Conservation (phyloP, 257 asterid genomes). For the Solanum pinnatisectum region DNA sequence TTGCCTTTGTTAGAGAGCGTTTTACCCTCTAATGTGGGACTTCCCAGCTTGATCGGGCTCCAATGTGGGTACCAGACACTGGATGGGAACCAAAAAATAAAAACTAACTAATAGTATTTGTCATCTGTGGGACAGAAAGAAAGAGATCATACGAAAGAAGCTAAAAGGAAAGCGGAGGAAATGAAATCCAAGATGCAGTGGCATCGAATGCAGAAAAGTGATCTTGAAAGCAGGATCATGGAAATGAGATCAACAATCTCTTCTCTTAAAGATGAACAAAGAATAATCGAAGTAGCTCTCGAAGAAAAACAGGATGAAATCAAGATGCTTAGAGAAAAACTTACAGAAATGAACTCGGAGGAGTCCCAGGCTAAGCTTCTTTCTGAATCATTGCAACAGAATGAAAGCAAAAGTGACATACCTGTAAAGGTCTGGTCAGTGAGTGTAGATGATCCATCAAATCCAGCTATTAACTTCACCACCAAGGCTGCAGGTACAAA, state of each 20-base stretch:
- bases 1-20: not conserved
- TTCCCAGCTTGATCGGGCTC: not conserved
- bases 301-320: conserved; percentile 50
- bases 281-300: conserved; percentile 24
- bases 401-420: conserved; percentile 29
- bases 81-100: not conserved
- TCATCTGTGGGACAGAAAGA: conserved; percentile 38
- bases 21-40: not conserved
- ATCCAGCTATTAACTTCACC: conserved; percentile 5
- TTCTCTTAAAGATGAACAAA: conserved; percentile 54
- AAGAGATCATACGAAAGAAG: conserved; percentile 32
- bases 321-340: conserved; percentile 20
- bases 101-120: not conserved
- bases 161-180: conserved; percentile 40
- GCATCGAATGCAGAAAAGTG: conserved; percentile 38
- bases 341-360: not conserved
- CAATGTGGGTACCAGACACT: not conserved
- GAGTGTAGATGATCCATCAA: conserved; percentile 22
- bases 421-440: conserved; percentile 21
- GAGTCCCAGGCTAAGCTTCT: conserved; percentile 18
- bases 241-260: conserved; percentile 61
- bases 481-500: not conserved
- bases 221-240: conserved; percentile 24
- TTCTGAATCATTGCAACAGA: conserved; percentile 15
- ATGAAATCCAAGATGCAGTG: conserved; percentile 34